phyloP scores from a whole-genome alignment of 129 eudicot species.

The carrot (Daucus carota) region DNA sequence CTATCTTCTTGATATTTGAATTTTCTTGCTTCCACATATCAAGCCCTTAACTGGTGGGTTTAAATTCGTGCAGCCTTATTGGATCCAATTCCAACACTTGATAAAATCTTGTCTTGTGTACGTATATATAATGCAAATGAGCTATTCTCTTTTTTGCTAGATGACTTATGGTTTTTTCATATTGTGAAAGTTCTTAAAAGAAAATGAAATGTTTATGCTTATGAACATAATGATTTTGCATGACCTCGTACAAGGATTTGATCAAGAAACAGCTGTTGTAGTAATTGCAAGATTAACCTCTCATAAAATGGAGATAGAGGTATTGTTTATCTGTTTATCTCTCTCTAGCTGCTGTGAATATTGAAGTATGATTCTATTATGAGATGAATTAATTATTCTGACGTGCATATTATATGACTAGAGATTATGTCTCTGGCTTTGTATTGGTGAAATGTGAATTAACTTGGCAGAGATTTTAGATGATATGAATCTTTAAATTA shows the following conservation, averaged over 20 bases:
- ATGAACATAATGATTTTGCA: slow-evolving; percentile 20
- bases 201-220: slow-evolving; percentile 5
- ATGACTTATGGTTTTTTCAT: not conserved
- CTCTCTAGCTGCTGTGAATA: too few species aligned
- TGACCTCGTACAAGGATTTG: slow-evolving; percentile 94
- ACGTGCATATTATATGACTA: too few species aligned
- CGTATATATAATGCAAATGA: not conserved
- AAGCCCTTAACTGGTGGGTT: not conserved
- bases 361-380: too few species aligned
- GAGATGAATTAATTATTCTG: too few species aligned
- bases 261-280: slow-evolving; percentile 95
- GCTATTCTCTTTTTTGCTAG: not conserved
- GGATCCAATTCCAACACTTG: not conserved
- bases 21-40: not conserved
- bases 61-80: not conserved
- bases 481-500: too few species aligned
- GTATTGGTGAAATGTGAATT: too few species aligned
- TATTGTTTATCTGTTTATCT: slow-evolving; percentile 15
- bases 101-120: not conserved
- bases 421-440: too few species aligned
- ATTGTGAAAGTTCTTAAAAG: not conserved
- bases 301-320: slow-evolving; percentile 94
- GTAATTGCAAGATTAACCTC: slow-evolving; percentile 87
- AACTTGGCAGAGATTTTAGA: too few species aligned
- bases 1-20: not conserved